Conservation (phyloP, 2,329 filamentous ascomycete genomes). For the Arthroderma sp. region DNA sequence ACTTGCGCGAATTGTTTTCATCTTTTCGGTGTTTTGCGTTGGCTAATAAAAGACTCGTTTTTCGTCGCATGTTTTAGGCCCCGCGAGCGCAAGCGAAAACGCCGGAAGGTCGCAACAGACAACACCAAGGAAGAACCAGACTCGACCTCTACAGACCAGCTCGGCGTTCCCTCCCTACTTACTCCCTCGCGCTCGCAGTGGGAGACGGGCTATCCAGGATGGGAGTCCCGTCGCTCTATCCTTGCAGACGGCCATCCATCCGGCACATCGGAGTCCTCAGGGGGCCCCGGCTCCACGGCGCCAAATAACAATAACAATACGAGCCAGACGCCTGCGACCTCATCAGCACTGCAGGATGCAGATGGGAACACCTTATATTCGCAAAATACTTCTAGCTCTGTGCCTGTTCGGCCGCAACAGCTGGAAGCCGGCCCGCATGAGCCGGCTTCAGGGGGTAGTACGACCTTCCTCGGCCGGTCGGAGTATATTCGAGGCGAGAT, state of each 20-base stretch:
- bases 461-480: constrained; percentile 22
- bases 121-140: constrained; percentile 2
- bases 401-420: constrained; percentile 3
- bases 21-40: not conserved
- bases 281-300: constrained; percentile 7
- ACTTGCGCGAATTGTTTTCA: not conserved
- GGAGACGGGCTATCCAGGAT: constrained; percentile 9
- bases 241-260: constrained; percentile 10
- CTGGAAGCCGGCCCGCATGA: constrained; percentile 13
- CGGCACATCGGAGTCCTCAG: constrained; percentile 11
- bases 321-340: constrained; percentile 8
- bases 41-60: not conserved
- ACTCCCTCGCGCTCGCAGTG: constrained; percentile 8
- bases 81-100: constrained; percentile 16
- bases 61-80: constrained; percentile 10
- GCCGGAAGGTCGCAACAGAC: constrained; percentile 11
- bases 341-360: constrained; percentile 8
- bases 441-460: constrained; percentile 15
- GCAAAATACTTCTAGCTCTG: constrained; percentile 4
- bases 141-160: not conserved
- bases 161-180: constrained; percentile 10
- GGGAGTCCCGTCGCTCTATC: constrained; percentile 11
- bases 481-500: constrained; percentile 21
- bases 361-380: constrained; percentile 8
- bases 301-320: not conserved